Evolutionary conservation across 352 stramenopile species (phyloP), one percentile per base, ranked within the genome.

Genomic region (Thalassiosira pacifica): DNA sequence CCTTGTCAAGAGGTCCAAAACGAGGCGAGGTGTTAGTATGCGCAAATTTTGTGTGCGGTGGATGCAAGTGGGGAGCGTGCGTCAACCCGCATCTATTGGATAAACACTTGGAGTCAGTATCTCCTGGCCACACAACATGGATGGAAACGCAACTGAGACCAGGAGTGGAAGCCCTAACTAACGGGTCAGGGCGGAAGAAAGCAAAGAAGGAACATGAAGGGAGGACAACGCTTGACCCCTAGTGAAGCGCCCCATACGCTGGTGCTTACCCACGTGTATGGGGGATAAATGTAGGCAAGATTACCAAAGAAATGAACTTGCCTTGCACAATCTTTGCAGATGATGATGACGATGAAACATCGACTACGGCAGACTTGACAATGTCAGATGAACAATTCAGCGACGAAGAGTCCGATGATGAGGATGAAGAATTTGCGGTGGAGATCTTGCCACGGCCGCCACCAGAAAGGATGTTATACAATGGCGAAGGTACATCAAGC

Each of bases 251-350:
- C 5, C 45, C 19, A 57, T 24, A 57, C 45, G 45, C 5, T 19
- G n/a, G 45, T 57, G 45, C 26, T n/a, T 66, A 66, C 19, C 59
- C 13, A 31, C 59, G n/a, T n/a, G 59, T 66, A n/a, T 66, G 59
- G 59, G 59, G 59, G 59, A 66, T 66, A 66, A 66, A 26, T 26
- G 22, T 66, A 27, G 59, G 59, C 2, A 32, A 32, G 6, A 42
- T 66, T 19, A n/a, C 10, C 3, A 31, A 31, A 42, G 59, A 6
- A 66, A n/a, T n/a, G n/a, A n/a, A n/a, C n/a, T n/a, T n/a, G n/a
- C n/a, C n/a, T n/a, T n/a, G n/a, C n/a, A n/a, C n/a, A n/a, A n/a
- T n/a, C n/a, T n/a, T n/a, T n/a, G n/a, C n/a, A 2, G 59, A 66
- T 4, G 26, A 42, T 16, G 26, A 42, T 4, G 59, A 66, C 31